Conservation (phyloP, 225 moss, liverwort and hornwort species). For the Takakia lepidozioides region DNA sequence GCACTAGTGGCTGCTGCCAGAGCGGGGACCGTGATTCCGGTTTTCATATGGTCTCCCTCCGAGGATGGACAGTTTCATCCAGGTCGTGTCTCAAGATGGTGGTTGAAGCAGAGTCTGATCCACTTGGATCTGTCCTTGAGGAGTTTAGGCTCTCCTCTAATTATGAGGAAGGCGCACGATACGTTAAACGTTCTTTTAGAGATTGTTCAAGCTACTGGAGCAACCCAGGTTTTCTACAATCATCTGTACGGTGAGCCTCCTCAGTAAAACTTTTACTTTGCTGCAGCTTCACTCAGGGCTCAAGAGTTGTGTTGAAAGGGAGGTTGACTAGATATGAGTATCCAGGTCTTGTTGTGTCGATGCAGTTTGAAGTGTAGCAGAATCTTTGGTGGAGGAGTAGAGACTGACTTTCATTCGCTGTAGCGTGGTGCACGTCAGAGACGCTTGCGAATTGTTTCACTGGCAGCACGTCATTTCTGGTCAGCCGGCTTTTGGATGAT, state of each 20-base stretch:
- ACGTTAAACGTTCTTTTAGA: constrained; percentile 69
- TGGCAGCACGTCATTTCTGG: too few relatives aligned
- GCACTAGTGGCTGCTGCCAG: constrained; percentile 92
- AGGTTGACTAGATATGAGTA: too few relatives aligned
- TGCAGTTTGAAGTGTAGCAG: too few relatives aligned
- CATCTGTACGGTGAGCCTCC: constrained; percentile 99
- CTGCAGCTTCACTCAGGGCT: too few relatives aligned
- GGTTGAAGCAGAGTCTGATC: constrained; percentile 89
- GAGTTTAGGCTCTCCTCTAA: constrained; percentile 73
- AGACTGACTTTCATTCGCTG: too few relatives aligned
- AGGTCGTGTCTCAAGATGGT: constrained; percentile 97
- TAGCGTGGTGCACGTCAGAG: too few relatives aligned
- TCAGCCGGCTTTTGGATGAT: constrained; percentile 1
- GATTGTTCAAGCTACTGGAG: constrained; percentile 66
- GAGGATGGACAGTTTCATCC: constrained; percentile 98
- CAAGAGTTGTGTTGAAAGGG: too few relatives aligned
- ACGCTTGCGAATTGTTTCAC: too few relatives aligned
- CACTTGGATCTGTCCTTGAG: constrained; percentile 69
- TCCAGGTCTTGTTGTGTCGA: too few relatives aligned
- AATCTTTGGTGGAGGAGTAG: too few relatives aligned
- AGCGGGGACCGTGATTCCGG: constrained; percentile 80
- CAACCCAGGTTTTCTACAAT: constrained; percentile 91
- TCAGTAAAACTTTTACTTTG: too few relatives aligned
- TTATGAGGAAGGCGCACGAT: constrained; percentile 68
- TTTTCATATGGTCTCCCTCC: constrained; percentile 87